A percentile compares a stretch with the other conserved stretches of the same genome.
phyloP scores from a whole-genome alignment of 106 monocot species.

The Phalaenopsis aphrodite region DNA sequence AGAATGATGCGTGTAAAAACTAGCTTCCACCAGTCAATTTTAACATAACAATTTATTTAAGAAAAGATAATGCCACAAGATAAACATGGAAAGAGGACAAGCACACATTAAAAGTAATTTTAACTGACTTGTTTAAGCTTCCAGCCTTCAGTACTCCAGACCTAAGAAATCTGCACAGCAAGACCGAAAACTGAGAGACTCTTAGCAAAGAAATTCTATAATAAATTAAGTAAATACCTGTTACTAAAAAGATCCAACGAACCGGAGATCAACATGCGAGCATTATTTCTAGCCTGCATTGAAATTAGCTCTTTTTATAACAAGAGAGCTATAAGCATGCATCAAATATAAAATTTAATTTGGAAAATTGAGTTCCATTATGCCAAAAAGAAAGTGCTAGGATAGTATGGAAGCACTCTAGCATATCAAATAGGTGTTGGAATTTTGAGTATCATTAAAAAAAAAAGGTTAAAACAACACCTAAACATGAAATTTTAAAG shows the following conservation, averaged over 20 bases:
- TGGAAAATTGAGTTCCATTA: background rate
- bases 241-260: conserved; percentile 88
- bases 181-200: conserved; percentile 4
- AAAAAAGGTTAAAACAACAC: background rate
- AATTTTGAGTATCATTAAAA: background rate
- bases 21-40: too few species aligned
- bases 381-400: background rate
- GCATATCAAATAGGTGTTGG: background rate
- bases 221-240: conserved; percentile 28
- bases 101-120: background rate
- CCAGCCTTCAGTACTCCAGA: conserved; percentile 72
- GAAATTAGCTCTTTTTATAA: background rate
- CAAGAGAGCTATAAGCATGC: background rate
- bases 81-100: background rate
- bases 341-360: background rate
- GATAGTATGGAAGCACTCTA: background rate
- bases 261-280: conserved; percentile 79
- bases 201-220: background rate
- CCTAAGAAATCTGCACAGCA: conserved; percentile 50
- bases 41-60: too few species aligned
- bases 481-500: background rate
- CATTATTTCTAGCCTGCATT: conserved; percentile 92
- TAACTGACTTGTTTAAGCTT: conserved; percentile 46
- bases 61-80: background rate
- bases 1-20: too few species aligned